A percentile compares a stretch with the other conserved stretches of the same genome.
Evolutionary conservation across 352 stramenopile genomes (phyloP).

Genomic region (Thalassiosira mediterranea): DNA sequence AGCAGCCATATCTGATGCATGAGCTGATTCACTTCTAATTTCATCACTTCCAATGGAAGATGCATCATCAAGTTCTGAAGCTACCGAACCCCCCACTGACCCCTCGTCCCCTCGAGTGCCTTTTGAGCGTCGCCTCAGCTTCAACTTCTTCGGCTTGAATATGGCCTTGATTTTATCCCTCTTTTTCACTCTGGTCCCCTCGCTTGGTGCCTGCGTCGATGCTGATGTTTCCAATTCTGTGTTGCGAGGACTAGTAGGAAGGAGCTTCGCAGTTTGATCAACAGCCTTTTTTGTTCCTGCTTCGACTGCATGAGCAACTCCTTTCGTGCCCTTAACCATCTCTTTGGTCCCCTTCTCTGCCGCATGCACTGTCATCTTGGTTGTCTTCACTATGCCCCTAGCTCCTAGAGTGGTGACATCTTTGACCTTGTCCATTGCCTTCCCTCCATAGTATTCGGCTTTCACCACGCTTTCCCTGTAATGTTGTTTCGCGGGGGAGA

Average conservation of each 20-base stretch:
- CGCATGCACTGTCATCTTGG: slow-evolving; percentile 10
- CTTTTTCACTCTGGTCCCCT: slow-evolving; percentile 10
- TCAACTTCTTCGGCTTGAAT: slow-evolving; percentile 32
- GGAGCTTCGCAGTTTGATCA: neutral
- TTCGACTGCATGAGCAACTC: neutral
- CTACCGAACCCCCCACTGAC: slow-evolving; percentile 22
- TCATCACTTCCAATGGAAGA: slow-evolving; percentile 17
- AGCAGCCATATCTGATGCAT: too few relatives aligned
- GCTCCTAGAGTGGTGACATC: slow-evolving; percentile 10
- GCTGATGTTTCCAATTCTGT: slow-evolving; percentile 17
- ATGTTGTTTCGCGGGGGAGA: slow-evolving; percentile 19
- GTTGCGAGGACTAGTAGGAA: slow-evolving; percentile 10
- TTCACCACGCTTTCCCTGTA: slow-evolving; percentile 40
- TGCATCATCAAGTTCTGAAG: slow-evolving; percentile 18
- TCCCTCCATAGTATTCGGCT: slow-evolving; percentile 51
- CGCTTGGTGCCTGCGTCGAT: neutral
- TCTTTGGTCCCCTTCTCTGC: slow-evolving; percentile 25
- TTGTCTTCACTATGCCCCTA: slow-evolving; percentile 26
- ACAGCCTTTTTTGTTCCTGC: neutral
- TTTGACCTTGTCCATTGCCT: slow-evolving; percentile 38
- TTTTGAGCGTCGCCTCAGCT: slow-evolving; percentile 15
- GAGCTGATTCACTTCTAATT: slow-evolving; percentile 20
- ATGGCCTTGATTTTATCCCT: slow-evolving; percentile 21
- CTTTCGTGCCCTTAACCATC: slow-evolving; percentile 4
- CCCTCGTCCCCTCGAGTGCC: slow-evolving; percentile 5